Conservation (phyloP, 2,329 filamentous ascomycete genomes). For the Coniochaeta sp. region DNA sequence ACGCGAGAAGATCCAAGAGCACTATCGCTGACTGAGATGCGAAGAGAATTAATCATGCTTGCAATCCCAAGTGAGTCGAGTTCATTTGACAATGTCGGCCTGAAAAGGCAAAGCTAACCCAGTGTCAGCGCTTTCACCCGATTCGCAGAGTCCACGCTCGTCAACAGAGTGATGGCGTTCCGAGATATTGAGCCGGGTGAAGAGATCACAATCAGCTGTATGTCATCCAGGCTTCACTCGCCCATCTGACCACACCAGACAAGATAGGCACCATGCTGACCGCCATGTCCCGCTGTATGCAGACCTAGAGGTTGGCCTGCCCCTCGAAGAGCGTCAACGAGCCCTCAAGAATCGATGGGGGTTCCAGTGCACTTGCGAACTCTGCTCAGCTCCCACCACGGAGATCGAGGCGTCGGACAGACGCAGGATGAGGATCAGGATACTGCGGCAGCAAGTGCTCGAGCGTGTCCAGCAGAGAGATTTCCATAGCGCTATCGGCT, state of each 20-base stretch:
- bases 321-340: conserved; percentile 10
- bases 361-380: conserved; percentile 19
- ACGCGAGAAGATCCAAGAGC: background rate
- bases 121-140: conserved; percentile 13
- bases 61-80: conserved; percentile 17
- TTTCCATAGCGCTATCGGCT: conserved; percentile 7
- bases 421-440: conserved; percentile 12
- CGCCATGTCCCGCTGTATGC: background rate
- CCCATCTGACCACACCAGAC: background rate
- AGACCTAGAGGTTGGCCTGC: conserved; percentile 13
- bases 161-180: conserved; percentile 18
- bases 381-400: conserved; percentile 10
- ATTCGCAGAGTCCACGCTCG: conserved; percentile 12
- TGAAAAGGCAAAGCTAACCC: background rate
- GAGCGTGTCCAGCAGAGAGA: conserved; percentile 8
- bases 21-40: background rate
- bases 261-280: conserved; percentile 2
- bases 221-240: background rate
- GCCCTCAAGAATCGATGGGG: conserved; percentile 14
- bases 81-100: background rate
- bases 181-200: conserved; percentile 18
- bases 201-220: conserved; percentile 22
- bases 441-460: conserved; percentile 9
- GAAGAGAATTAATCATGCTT: conserved; percentile 18
- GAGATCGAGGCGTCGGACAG: conserved; percentile 14